These are phyloP conservation scores for Starmerella kuoi DNA, from an alignment of 805 yeast species.

Conservation along the genomic window DNA sequence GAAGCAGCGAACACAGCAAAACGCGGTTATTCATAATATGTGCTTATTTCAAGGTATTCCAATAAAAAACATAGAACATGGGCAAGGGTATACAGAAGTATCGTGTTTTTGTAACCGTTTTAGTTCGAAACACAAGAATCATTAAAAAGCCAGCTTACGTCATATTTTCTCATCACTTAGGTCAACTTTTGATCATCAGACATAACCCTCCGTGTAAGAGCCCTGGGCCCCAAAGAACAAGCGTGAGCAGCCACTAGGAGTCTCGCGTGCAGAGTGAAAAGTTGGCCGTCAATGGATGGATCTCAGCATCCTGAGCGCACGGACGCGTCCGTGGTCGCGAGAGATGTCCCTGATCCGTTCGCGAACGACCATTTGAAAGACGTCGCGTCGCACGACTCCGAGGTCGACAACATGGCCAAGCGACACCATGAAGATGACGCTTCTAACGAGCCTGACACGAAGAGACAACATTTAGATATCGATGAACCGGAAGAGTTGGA, in stretches of 20 bases:
- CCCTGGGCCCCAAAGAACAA: slow-evolving; percentile 16
- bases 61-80: no score
- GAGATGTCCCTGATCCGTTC: slow-evolving; percentile 3
- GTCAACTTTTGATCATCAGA: slow-evolving; percentile 8
- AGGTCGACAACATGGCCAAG: not conserved
- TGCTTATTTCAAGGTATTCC: no score
- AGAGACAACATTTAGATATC: not conserved
- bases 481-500: slow-evolving; percentile 19
- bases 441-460: not conserved
- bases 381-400: not conserved
- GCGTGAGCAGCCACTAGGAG: not conserved
- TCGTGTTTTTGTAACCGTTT: no score
- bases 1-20: no score
- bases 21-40: no score
- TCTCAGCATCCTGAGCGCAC: slow-evolving; percentile 8
- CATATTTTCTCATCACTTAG: slow-evolving; percentile 1
- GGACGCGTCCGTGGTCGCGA: slow-evolving; percentile 8
- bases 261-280: not conserved
- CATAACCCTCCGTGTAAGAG: slow-evolving; percentile 3
- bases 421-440: not conserved
- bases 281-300: slow-evolving; percentile 14
- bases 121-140: not conserved
- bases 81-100: no score
- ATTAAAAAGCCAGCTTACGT: not conserved
- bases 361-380: not conserved